A percentile compares a stretch with the other conserved stretches of the same genome.
phyloP scores from a whole-genome alignment of 768 basidiomycete genomes.

The Boletus sp. region DNA sequence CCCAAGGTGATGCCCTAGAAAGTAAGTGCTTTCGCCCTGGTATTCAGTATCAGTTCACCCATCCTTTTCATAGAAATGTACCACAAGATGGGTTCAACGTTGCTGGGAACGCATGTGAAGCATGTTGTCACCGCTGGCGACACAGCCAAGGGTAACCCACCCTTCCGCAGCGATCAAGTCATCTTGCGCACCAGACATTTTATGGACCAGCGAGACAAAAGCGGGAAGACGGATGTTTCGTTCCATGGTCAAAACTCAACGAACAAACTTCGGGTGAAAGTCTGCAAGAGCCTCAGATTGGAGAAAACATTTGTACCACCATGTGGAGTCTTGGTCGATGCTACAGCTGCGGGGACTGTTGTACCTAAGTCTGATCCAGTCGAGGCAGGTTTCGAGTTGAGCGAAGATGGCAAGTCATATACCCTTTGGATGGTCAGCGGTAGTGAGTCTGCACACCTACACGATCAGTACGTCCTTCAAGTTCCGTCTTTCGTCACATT shows the following conservation, averaged over 20 bases:
- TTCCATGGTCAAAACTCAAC: not conserved
- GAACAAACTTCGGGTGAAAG: not conserved
- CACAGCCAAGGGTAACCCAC: no score
- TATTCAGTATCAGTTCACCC: not conserved
- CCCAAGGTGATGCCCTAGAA: conserved; percentile 6
- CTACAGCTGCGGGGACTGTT: no score
- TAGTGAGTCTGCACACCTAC: not conserved
- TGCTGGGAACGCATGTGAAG: conserved; percentile 5
- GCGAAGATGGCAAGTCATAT: not conserved
- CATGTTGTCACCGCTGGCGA: not conserved
- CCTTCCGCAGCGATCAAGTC: not conserved
- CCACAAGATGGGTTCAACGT: conserved; percentile 8
- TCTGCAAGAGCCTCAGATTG: conserved; percentile 3
- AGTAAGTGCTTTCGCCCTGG: no score
- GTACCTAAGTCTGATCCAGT: not conserved
- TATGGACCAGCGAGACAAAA: conserved; percentile 10
- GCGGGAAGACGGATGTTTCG: not conserved
- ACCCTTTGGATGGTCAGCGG: conserved; percentile 11
- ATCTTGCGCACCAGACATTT: conserved; percentile 7
- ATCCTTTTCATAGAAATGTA: conserved; percentile 9
- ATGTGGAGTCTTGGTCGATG: not conserved
- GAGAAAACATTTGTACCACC: conserved; percentile 13
- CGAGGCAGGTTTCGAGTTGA: conserved; percentile 3
- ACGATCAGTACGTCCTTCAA: conserved; percentile 8
- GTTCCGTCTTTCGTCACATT: not conserved